Conservation (phyloP, 495 filamentous ascomycete species). For the Penicillium bovifimosum region DNA sequence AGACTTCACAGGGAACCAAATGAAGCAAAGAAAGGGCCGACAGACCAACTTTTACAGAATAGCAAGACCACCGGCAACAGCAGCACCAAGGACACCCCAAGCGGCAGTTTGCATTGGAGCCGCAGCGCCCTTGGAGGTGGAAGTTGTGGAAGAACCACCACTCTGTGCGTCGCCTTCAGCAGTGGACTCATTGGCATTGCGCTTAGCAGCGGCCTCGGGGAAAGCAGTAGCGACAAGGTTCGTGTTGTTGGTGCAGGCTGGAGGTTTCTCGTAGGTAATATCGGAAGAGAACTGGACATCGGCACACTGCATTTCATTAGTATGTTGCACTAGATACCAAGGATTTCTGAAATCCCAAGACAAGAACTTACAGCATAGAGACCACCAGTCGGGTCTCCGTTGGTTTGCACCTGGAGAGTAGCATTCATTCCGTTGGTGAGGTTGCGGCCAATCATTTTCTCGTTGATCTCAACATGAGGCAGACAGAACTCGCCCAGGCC, state of each 20-base stretch:
- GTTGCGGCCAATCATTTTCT: slow-evolving; percentile 29
- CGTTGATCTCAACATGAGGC: slow-evolving; percentile 34
- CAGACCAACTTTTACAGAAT: slow-evolving; percentile 16
- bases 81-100: slow-evolving; percentile 32
- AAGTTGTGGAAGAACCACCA: slow-evolving; percentile 13
- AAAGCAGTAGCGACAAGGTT: slow-evolving; percentile 35
- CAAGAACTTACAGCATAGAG: slow-evolving; percentile 46
- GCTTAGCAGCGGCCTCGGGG: slow-evolving; percentile 27
- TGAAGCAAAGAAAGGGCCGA: background rate
- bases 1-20: background rate
- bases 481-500: slow-evolving; percentile 56
- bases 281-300: slow-evolving; percentile 52
- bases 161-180: slow-evolving; percentile 23
- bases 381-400: slow-evolving; percentile 46
- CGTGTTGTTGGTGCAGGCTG: slow-evolving; percentile 48
- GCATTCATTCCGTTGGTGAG: slow-evolving; percentile 50
- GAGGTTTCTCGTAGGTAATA: slow-evolving; percentile 25
- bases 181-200: slow-evolving; percentile 36
- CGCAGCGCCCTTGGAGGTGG: slow-evolving; percentile 19
- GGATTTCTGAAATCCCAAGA: background rate
- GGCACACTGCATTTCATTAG: slow-evolving; percentile 44
- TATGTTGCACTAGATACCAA: background rate
- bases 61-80: slow-evolving; percentile 26
- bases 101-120: slow-evolving; percentile 28
- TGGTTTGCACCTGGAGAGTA: slow-evolving; percentile 59